Evolutionary conservation across 345 rosid genomes (phyloP), one percentile per base, ranked within the genome.

Genomic region (Cardamine resedifolia): DNA sequence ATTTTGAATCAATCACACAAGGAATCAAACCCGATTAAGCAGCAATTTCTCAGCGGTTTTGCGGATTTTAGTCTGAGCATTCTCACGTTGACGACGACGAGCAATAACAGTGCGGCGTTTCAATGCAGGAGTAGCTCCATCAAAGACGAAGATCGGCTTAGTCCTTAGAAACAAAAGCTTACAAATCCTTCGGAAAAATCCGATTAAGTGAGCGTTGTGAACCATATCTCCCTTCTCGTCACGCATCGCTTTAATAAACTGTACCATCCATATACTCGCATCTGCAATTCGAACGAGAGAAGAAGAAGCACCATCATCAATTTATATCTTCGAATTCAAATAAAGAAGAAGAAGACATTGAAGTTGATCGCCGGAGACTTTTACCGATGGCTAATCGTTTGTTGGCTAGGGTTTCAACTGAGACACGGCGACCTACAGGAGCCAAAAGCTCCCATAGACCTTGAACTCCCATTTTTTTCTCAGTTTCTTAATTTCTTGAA

Each of bases 211-310:
- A 5, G 96, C 99, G 75, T 87, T 89, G 51, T 90, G 87, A 0
- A 91, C 80, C 99, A 95, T 95, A 75, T 95, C 96, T 20, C 99
- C 97, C 64, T 82, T 88, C 49, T 95, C 99, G 45, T 95, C 97
- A 47, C 97, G 81, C 97, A 95, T 95, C 7, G 99, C 99, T 80
- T 91, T 95, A 83, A 95, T 89, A 82, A 95, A 95, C 74, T 95
- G 99, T 47, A 95, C 82, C 90, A 95, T 85, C 97, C 97, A 91
- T 76, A 93, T 93, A 49, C 98, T 93, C 66, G 98, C 98, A 76
- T 93, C 98, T 92, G 72, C 18, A 66, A 60, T 10, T 10, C 66
- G 6, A 48, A 34, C 0, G 30, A 41, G 45, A 41, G 45, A 57
- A 1, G 15, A 55, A 57, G 4, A 0, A 31, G 4, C 7, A 63